These are phyloP conservation scores for Cyberlindnera meyerae DNA, from an alignment of 805 yeast species.

Conservation along the genomic window DNA sequence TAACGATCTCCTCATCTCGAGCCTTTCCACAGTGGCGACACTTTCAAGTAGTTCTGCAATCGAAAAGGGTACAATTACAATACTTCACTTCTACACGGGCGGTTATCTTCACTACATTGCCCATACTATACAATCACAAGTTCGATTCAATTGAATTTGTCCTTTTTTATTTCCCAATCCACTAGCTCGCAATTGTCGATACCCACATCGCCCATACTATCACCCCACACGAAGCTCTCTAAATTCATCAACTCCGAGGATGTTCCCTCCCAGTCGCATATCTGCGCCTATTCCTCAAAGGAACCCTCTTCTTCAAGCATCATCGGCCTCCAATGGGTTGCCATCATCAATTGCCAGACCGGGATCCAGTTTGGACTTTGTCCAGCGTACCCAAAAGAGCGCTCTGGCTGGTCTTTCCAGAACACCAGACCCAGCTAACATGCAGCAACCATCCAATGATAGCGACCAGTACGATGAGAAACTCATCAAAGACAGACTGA, in stretches of 20 bases:
- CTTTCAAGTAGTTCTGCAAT: too few relatives aligned
- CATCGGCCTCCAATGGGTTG: conserved; percentile 3
- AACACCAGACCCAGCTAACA: conserved; percentile 24
- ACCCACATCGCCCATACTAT: too few relatives aligned
- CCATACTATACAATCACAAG: too few relatives aligned
- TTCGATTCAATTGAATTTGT: too few relatives aligned
- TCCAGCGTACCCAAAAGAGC: conserved; percentile 5
- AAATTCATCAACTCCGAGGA: background rate
- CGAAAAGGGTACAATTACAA: too few relatives aligned
- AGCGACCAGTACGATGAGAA: conserved; percentile 17
- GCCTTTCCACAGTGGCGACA: too few relatives aligned
- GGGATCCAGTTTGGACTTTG: conserved; percentile 13
- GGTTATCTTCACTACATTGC: too few relatives aligned
- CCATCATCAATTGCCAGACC: conserved; percentile 12
- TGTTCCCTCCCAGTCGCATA: conserved; percentile 9
- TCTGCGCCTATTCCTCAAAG: conserved; percentile 24
- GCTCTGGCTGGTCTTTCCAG: conserved; percentile 12
- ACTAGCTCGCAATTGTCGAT: too few relatives aligned
- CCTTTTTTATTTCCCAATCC: too few relatives aligned
- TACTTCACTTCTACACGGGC: too few relatives aligned
- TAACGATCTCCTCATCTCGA: too few relatives aligned
- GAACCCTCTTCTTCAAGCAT: conserved; percentile 9
- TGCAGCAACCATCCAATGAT: conserved; percentile 1
- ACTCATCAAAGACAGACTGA: conserved; percentile 27
- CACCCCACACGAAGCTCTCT: too few relatives aligned